Base-by-base conservation (phyloP, 495 filamentous ascomycete genomes). In the Aspergillus bridgeri region DNA sequence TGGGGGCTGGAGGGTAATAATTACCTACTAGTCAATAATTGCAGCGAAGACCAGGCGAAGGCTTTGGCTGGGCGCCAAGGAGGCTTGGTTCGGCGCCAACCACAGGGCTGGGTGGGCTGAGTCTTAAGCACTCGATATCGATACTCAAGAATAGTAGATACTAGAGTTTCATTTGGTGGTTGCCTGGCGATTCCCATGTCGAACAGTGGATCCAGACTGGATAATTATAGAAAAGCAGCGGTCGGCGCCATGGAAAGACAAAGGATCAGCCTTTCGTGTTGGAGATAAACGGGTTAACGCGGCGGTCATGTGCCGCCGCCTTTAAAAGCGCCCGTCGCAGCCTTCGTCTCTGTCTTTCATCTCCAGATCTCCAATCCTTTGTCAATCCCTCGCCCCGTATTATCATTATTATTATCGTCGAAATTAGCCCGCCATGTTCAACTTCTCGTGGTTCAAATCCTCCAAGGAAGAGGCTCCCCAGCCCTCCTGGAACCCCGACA, bases 381-480 rank as follows among this genome's bases (percentile, higher is more conserved):
- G 9, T 47, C 21, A 6, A 3, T 47, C 21, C 21, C 23, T 50
- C 17, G 2, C 4, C 23, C n/a, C 24, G 9, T 20, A 29, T 42
- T n/a, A 1, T 42, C 25, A 15, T 38, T 29, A n/a, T n/a, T n/a
- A n/a, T n/a, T n/a, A n/a, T n/a, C n/a, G n/a, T n/a, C n/a, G n/a
- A n/a, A n/a, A n/a, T n/a, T n/a, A n/a, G n/a, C n/a, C 52, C 44
- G 76, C 13, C 49, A 56, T 78, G 75, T 75, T 73, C 66, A 54
- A 59, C 62, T 64, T 70, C 55, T 66, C 59, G 47, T 69, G 64
- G 61, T 70, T 76, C 69, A 69, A 72, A 57, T 73, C 70, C 57
- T 66, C 66, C 51, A 71, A 76, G 63, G 60, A 74, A 25, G 38
- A 56, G 46, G 18, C 64, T 24, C 43, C 63, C 29, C 50, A 57